phyloP scores from a whole-genome alignment of 257 asterid genomes.

The Salvia miltiorrhiza region DNA sequence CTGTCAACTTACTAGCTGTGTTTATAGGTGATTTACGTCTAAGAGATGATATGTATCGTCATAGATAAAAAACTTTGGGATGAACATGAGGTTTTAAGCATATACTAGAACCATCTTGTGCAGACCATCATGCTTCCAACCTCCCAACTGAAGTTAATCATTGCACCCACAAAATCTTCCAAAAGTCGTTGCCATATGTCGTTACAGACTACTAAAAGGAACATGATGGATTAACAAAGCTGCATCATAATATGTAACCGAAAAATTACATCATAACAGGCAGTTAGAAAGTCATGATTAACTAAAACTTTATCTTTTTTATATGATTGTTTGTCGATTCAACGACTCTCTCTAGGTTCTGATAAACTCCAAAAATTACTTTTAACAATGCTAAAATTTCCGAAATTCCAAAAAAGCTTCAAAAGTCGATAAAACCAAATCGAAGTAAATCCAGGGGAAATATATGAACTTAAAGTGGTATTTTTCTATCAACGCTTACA shows the following conservation, averaged over 20 bases:
- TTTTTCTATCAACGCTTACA: neutral
- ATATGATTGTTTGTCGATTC: conserved; percentile 11
- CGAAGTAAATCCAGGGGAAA: neutral
- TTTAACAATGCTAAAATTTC: neutral
- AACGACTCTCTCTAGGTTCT: conserved; percentile 5
- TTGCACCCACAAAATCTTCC: conserved; percentile 17
- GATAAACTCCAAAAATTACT: conserved; percentile 3
- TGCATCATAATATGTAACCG: neutral
- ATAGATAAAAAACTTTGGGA: neutral
- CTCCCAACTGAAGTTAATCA: conserved; percentile 11
- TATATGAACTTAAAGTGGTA: neutral
- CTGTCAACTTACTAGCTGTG: neutral
- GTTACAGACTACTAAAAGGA: conserved; percentile 5
- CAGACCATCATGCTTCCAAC: conserved; percentile 7
- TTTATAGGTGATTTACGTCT: neutral
- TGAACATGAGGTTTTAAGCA: neutral
- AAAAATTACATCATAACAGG: conserved; percentile 9
- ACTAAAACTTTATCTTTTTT: conserved; percentile 8
- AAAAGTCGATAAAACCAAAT: conserved; percentile 11
- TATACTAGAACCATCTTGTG: neutral
- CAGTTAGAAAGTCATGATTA: conserved; percentile 22
- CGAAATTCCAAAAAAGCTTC: neutral
- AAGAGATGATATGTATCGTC: neutral
- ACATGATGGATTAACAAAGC: conserved; percentile 12
- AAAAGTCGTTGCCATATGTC: conserved; percentile 7